A percentile compares a stretch with the other conserved stretches of the same genome.
Evolutionary conservation across 768 basidiomycete species (phyloP).

Genomic region (Paxillus involutus): DNA sequence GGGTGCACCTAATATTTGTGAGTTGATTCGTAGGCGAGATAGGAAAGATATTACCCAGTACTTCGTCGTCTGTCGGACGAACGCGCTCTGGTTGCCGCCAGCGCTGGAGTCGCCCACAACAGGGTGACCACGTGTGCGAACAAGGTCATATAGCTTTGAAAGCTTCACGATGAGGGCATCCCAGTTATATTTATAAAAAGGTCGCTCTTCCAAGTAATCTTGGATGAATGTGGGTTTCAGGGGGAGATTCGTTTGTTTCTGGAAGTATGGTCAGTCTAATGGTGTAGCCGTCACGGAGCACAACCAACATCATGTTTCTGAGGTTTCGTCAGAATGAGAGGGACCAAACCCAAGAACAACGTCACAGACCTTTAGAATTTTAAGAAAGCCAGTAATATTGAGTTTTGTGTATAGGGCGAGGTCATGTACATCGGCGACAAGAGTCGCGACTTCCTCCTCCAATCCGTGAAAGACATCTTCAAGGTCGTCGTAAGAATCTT

Average conservation of each 20-base stretch:
- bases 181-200: constrained; percentile 97
- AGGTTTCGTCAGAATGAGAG: constrained; percentile 6
- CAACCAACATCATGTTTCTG: constrained; percentile 89
- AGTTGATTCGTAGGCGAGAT: constrained; percentile 1
- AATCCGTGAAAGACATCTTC: constrained; percentile 85
- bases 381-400: constrained; percentile 98
- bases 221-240: constrained; percentile 89
- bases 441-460: constrained; percentile 91
- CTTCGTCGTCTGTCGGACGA: constrained; percentile 98
- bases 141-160: constrained; percentile 91
- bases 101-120: constrained; percentile 92
- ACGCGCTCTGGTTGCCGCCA: constrained; percentile 94
- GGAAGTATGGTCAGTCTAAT: constrained; percentile 9
- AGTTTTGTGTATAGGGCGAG: constrained; percentile 93
- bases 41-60: constrained; percentile 78
- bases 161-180: constrained; percentile 95
- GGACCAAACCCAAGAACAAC: background rate
- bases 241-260: constrained; percentile 90
- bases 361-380: constrained; percentile 81
- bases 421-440: constrained; percentile 93
- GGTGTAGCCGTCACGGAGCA: background rate
- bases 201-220: constrained; percentile 89
- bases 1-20: constrained; percentile 62
- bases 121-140: constrained; percentile 93
- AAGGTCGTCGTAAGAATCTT: constrained; percentile 67